Evolutionary conservation across 345 rosid genomes (phyloP).

Genomic region (Nephelium lappaceum): DNA sequence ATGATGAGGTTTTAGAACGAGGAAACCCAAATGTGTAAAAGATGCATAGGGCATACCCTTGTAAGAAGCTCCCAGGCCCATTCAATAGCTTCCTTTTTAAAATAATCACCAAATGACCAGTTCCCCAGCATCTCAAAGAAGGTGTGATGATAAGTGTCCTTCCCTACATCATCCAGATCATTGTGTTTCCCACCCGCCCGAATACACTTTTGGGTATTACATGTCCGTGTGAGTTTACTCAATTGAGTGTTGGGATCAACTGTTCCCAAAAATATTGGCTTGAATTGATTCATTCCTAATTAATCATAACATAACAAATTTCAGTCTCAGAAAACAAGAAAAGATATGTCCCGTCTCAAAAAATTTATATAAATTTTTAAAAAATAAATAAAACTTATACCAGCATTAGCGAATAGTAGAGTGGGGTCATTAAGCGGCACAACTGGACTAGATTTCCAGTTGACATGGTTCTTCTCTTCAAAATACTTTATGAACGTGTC

Average conservation of each 20-base stretch:
- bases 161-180: constrained; percentile 97
- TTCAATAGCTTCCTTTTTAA: constrained; percentile 88
- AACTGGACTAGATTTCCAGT: constrained; percentile 93
- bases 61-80: constrained; percentile 99
- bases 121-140: constrained; percentile 99
- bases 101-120: constrained; percentile 99
- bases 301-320: not conserved
- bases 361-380: not conserved
- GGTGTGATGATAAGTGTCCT: constrained; percentile 98
- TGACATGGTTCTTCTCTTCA: constrained; percentile 60
- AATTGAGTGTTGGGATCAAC: constrained; percentile 80
- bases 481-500: constrained; percentile 76
- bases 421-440: constrained; percentile 94
- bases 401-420: constrained; percentile 92
- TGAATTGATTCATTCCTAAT: constrained; percentile 94
- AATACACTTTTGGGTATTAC: constrained; percentile 95
- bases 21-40: not conserved
- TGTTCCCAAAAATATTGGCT: constrained; percentile 90
- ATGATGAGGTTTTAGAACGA: not conserved
- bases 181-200: constrained; percentile 99
- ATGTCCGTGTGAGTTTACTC: constrained; percentile 77
- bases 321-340: not conserved
- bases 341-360: not conserved
- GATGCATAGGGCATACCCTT: constrained; percentile 38
- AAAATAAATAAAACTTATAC: constrained; percentile 34